Base-by-base conservation (phyloP, 495 filamentous ascomycete species). In the Thozetella sp. region DNA sequence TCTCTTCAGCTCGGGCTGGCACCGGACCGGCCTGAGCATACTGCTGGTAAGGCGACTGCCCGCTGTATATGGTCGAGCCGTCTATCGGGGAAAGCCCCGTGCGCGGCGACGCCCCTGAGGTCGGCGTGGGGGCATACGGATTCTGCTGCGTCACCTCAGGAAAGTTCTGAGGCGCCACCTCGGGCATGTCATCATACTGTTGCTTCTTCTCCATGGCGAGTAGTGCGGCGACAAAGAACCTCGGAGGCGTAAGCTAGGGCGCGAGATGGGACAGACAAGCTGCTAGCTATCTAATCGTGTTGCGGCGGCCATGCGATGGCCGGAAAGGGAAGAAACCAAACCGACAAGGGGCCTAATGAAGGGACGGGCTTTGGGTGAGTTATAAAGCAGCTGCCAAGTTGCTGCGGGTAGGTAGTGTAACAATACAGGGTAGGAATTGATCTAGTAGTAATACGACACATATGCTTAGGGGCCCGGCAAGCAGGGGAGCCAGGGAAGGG, bases 151-250 rank as follows among this genome's bases (percentile, higher is more conserved):
- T 61, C 22, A 78, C 69, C 55, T 79, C 76, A 27, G 76, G 76
- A 45, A 59, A 70, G 63, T 69, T 67, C 25, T 75, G 66, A 58
- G 61, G 65, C 30, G 68, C 69, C n/a, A 74, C 25, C 61, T 79
- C 76, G 23, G 73, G 69, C 26, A 73, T 76, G n/a, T 73, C 63
- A 19, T 76, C 67, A 63, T 72, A 72, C 71, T 71, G 25, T 13
- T 54, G 51, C 25, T 22, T 60, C 34, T 24, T 56, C 25, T 56
- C 54, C 27, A 25, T 27, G 24, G 25, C 52, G 25, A 10, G 45
- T 6, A n/a, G 45, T 19, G n/a, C 45, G 45, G 45, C n/a, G 45
- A 48, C 19, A 19, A 19, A 22, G 45, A 22, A 15, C 45, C 3
- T 48, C 45, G 45, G 45, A 17, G n/a, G 45, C 13, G 45, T 48